phyloP scores from a whole-genome alignment of 1,139 yeast genomes.

The Taphrina flavorubra region DNA sequence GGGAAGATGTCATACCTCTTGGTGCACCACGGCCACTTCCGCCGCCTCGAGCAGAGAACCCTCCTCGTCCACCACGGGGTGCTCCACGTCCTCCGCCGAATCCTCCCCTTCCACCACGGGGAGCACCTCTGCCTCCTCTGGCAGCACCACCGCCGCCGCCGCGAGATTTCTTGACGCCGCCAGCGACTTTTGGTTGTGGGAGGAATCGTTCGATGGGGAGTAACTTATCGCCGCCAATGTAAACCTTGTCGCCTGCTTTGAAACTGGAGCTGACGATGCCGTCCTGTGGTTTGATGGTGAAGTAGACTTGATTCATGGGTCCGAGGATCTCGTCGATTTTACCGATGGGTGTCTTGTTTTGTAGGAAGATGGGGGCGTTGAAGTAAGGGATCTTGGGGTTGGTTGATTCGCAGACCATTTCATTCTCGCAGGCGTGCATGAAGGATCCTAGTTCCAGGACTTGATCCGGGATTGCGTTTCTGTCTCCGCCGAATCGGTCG shows the following conservation, averaged over 20 bases:
- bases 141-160: constrained; percentile 54
- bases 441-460: constrained; percentile 89
- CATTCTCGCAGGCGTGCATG: constrained; percentile 93
- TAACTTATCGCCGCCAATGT: constrained; percentile 91
- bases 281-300: constrained; percentile 93
- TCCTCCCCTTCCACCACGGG: constrained; percentile 54
- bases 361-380: constrained; percentile 97
- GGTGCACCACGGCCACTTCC: constrained; percentile 48
- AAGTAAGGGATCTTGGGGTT: constrained; percentile 95
- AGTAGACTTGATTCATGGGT: constrained; percentile 93
- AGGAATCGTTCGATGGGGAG: constrained; percentile 81
- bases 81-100: constrained; percentile 55
- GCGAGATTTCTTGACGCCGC: constrained; percentile 56
- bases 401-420: constrained; percentile 92
- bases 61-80: constrained; percentile 50
- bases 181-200: constrained; percentile 64
- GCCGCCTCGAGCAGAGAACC: constrained; percentile 53
- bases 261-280: constrained; percentile 94
- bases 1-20: constrained; percentile 4
- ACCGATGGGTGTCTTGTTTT: constrained; percentile 90
- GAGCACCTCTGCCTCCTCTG: constrained; percentile 57
- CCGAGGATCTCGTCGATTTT: constrained; percentile 98
- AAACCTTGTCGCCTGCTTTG: constrained; percentile 94
- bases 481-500: constrained; percentile 36
- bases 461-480: constrained; percentile 37